Evolutionary conservation across 73 alveolate genomes (phyloP).

Genomic region (Durusdinium trenchii): DNA sequence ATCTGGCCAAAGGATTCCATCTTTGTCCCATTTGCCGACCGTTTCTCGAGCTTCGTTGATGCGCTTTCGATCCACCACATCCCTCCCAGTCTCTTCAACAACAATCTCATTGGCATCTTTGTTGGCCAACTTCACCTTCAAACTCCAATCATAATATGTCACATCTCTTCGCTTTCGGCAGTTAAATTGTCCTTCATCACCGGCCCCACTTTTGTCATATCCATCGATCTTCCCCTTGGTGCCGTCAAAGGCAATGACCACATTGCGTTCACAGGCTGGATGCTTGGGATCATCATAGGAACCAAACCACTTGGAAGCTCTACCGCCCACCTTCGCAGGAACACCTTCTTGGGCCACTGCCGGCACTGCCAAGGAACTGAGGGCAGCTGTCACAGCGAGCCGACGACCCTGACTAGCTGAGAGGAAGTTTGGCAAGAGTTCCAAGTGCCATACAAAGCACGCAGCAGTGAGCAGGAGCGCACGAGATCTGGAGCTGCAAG

Average conservation of each 20-base stretch:
- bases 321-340: slow-evolving; percentile 68
- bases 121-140: slow-evolving; percentile 67
- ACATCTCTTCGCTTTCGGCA: slow-evolving; percentile 93
- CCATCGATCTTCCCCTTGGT: slow-evolving; percentile 95
- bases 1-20: slow-evolving; percentile 85
- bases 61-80: slow-evolving; percentile 69
- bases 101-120: slow-evolving; percentile 77
- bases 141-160: slow-evolving; percentile 65
- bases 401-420: background rate
- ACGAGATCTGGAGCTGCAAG: no score
- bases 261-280: slow-evolving; percentile 57
- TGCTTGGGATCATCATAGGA: slow-evolving; percentile 92
- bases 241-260: slow-evolving; percentile 79
- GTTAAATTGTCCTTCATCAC: slow-evolving; percentile 70
- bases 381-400: background rate
- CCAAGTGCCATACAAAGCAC: no score
- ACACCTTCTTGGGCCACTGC: slow-evolving; percentile 53
- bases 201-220: slow-evolving; percentile 55
- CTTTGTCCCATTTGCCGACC: slow-evolving; percentile 77
- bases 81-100: slow-evolving; percentile 68
- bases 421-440: no score
- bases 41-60: background rate
- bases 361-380: background rate
- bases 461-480: no score
- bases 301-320: slow-evolving; percentile 91